phyloP scores from a whole-genome alignment of 805 yeast species.

The Sugiyamaella marilandica region DNA sequence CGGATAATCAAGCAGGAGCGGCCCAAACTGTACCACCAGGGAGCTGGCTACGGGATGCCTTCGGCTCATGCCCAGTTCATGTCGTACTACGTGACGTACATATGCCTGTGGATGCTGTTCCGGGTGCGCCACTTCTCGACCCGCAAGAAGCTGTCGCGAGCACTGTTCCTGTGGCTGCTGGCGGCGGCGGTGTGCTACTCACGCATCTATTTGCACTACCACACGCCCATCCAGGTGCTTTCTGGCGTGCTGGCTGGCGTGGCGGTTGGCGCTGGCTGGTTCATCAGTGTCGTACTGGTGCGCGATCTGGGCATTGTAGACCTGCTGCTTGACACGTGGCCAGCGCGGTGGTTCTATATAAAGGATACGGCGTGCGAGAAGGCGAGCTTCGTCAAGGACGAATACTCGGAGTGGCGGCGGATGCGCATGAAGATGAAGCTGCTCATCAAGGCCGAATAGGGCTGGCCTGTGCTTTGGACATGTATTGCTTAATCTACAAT shows the following conservation, averaged over 20 bases:
- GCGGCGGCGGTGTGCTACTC: slow-evolving; percentile 54
- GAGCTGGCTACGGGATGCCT: slow-evolving; percentile 87
- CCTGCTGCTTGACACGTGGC: slow-evolving; percentile 56
- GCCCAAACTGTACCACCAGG: slow-evolving; percentile 41
- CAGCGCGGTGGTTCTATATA: slow-evolving; percentile 40
- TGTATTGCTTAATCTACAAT: neutral
- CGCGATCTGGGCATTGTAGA: slow-evolving; percentile 66
- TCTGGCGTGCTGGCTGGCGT: slow-evolving; percentile 68
- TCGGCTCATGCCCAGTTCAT: slow-evolving; percentile 94
- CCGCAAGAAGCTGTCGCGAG: slow-evolving; percentile 25
- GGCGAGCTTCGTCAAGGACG: slow-evolving; percentile 28
- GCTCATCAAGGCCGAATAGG: slow-evolving; percentile 23
- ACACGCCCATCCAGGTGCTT: slow-evolving; percentile 63
- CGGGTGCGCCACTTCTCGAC: slow-evolving; percentile 30
- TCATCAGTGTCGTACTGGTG: slow-evolving; percentile 44
- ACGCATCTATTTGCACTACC: slow-evolving; percentile 75
- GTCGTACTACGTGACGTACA: slow-evolving; percentile 61
- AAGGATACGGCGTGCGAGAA: slow-evolving; percentile 36
- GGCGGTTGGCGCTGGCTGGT: slow-evolving; percentile 55
- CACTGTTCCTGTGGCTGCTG: slow-evolving; percentile 20
- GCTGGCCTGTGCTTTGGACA: neutral
- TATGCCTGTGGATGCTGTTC: slow-evolving; percentile 31
- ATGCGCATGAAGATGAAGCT: slow-evolving; percentile 26
- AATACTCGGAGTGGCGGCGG: slow-evolving; percentile 31
- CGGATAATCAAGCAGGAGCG: slow-evolving; percentile 62